Base-by-base conservation (phyloP, 805 yeast genomes). In the Saturnispora quitensis region DNA sequence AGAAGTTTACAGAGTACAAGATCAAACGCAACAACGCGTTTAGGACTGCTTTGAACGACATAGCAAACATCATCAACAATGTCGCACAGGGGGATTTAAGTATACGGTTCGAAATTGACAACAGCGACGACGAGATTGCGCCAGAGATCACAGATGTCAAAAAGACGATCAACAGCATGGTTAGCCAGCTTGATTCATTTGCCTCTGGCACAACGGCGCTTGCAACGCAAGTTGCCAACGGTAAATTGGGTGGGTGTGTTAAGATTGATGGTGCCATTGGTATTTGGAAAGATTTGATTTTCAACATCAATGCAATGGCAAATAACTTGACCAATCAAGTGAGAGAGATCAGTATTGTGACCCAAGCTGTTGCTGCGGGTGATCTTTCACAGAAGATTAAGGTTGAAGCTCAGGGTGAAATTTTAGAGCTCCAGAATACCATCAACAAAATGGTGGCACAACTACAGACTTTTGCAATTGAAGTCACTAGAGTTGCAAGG, bases 361-460 rank as follows among this genome's bases (percentile, higher is more conserved):
- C 95, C 5, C 74, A 90, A 20, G 95, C 95, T 1, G 96, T 87
- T 10, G 96, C 95, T 5, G 76, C 81, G 54, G 96, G 96, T 60
- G 96, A 87, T 65, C 71, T 87, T 58, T 82, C 89, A 0, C 72
- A 89, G 48, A 86, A 87, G 62, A 87, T 88, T 62, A 86, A 86
- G 64, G 95, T 88, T 13, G 91, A 87, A 66, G 96, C 95, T 7
- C 95, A 88, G 65, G 96, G 96, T 46, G 96, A 87, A 68, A 88
- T 87, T 56, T 72, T 86, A 53, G 91, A 85, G 60, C 74, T 88
- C 55, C 95, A 87, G 65, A 85, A 84, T 71, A 88, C 95, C 8
- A 87, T 87, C 61, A 88, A 88, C 63, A 80, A 89, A 53, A 88
- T 86, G 93, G 93, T 86, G 68, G 91, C 85, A 63, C 93, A 86